phyloP scores from a whole-genome alignment of 768 basidiomycete genomes.

The Phylloporus sp. region DNA sequence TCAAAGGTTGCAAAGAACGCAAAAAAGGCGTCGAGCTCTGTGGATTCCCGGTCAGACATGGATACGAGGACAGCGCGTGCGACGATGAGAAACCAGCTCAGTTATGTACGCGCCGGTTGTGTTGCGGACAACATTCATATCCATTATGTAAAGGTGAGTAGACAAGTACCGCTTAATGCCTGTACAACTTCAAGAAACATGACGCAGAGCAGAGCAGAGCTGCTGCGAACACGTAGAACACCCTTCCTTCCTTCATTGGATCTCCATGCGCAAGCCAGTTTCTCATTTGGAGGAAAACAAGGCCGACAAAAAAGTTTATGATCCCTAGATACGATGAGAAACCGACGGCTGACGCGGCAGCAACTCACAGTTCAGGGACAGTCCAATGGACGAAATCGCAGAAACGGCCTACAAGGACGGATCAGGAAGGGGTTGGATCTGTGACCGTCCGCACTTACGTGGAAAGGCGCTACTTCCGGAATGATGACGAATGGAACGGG shows the following conservation, averaged over 20 bases:
- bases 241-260: constrained; percentile 67
- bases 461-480: constrained; percentile 79
- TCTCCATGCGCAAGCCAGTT: constrained; percentile 64
- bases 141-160: constrained; percentile 23
- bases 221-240: constrained; percentile 82
- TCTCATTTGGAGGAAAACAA: constrained; percentile 81
- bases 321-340: constrained; percentile 52
- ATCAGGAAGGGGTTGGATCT: background rate
- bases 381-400: constrained; percentile 67
- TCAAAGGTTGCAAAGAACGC: constrained; percentile 75
- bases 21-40: constrained; percentile 78
- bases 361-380: constrained; percentile 66
- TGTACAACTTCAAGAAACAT: constrained; percentile 26
- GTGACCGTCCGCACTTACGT: constrained; percentile 44
- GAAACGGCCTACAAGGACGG: constrained; percentile 59
- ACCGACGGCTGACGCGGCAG: background rate
- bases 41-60: constrained; percentile 42
- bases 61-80: constrained; percentile 1
- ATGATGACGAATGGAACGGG: constrained; percentile 93
- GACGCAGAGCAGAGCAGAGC: constrained; percentile 38
- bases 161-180: constrained; percentile 12
- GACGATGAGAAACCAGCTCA: constrained; percentile 8
- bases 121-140: constrained; percentile 1
- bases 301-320: constrained; percentile 78
- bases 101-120: background rate